Percentiles rank a stretch among this genome's conserved stretches.
These are phyloP conservation scores for Chlorella sp. DNA, from an alignment of 139 green algal genomes.

Conservation along the genomic window DNA sequence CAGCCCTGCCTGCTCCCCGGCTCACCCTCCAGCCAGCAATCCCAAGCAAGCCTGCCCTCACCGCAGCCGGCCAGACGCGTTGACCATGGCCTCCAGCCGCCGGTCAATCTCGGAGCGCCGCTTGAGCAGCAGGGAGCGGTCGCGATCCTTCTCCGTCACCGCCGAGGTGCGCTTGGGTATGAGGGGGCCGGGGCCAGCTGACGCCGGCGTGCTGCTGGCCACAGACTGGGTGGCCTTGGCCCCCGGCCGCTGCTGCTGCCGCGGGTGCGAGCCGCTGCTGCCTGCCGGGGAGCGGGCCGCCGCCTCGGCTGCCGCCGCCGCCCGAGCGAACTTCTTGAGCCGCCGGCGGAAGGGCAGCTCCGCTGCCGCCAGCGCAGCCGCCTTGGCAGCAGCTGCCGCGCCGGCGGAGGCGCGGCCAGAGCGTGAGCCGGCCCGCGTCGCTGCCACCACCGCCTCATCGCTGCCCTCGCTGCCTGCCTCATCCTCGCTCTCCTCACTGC, in stretches of 20 bases:
- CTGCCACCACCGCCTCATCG: not conserved
- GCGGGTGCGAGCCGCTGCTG: constrained; percentile 23
- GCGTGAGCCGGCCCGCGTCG: not conserved
- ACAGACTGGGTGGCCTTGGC: constrained; percentile 6
- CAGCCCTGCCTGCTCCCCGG: too few species aligned
- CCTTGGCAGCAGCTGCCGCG: not conserved
- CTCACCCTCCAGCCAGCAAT: too few species aligned
- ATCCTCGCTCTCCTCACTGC: not conserved
- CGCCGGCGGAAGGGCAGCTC: constrained; percentile 31
- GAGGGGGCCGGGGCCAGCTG: constrained; percentile 5
- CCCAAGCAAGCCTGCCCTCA: too few species aligned
- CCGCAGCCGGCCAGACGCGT: constrained; percentile 57
- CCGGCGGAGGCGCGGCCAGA: too few species aligned
- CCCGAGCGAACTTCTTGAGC: constrained; percentile 33
- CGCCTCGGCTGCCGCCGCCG: constrained; percentile 18
- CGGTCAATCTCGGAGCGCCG: constrained; percentile 86
- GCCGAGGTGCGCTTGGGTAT: constrained; percentile 21
- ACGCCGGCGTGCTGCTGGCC: constrained; percentile 30
- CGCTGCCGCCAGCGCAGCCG: not conserved
- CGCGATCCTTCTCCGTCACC: not conserved
- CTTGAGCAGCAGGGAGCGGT: constrained; percentile 3
- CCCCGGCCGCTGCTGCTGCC: not conserved
- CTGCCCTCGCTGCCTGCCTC: not conserved
- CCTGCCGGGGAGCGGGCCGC: constrained; percentile 3
- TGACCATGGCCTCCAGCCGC: constrained; percentile 74